Conservation (phyloP, 257 asterid genomes). For the Solanum medicagineum region DNA sequence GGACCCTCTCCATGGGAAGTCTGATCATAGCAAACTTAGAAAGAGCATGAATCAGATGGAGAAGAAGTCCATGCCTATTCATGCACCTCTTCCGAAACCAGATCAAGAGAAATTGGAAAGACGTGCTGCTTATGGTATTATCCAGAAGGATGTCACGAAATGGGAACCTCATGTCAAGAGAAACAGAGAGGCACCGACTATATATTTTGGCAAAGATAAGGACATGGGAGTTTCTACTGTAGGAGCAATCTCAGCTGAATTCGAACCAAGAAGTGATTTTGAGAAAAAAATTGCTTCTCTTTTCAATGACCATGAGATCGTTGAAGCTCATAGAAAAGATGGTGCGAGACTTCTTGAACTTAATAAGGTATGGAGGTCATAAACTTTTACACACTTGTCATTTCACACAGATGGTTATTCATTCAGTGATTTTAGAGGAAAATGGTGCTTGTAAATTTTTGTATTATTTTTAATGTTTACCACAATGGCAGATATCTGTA, state of each 20-base stretch:
- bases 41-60: constrained; percentile 37
- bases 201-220: constrained; percentile 62
- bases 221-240: constrained; percentile 67
- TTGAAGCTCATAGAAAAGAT: constrained; percentile 74
- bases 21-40: constrained; percentile 45
- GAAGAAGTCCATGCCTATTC: constrained; percentile 39
- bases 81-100: constrained; percentile 56
- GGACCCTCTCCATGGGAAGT: constrained; percentile 51
- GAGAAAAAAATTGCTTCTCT: constrained; percentile 77
- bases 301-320: constrained; percentile 49
- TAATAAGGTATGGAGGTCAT: constrained; percentile 48
- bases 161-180: constrained; percentile 83
- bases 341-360: constrained; percentile 93
- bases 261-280: constrained; percentile 80
- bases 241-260: constrained; percentile 83
- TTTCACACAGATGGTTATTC: background rate
- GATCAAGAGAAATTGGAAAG: constrained; percentile 62
- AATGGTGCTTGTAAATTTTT: background rate
- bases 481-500: constrained; percentile 43
- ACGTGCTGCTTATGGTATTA: constrained; percentile 40
- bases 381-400: background rate
- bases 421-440: background rate
- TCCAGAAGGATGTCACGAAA: constrained; percentile 59
- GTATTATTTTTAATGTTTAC: background rate
- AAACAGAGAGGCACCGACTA: constrained; percentile 81